These are phyloP conservation scores for Lepiota brunneoincarnata DNA, from an alignment of 768 basidiomycete species.

Conservation along the genomic window DNA sequence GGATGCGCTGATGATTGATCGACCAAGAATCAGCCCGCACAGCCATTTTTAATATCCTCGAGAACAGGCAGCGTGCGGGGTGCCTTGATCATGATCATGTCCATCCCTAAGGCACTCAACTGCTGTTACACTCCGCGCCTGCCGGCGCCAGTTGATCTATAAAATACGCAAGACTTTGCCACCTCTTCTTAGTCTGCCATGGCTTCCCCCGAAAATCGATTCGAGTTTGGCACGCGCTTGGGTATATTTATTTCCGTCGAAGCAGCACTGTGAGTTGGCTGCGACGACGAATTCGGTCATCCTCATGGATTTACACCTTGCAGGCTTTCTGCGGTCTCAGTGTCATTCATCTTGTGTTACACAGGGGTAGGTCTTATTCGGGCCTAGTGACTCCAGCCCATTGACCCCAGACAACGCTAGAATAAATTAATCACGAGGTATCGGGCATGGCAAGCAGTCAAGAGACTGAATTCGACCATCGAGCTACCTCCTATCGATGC, in stretches of 20 bases:
- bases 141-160: too few relatives aligned
- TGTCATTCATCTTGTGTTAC: not conserved
- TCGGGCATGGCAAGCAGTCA: not conserved
- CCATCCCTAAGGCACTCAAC: too few relatives aligned
- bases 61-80: too few relatives aligned
- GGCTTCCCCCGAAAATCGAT: not conserved
- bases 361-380: not conserved
- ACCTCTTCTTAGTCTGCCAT: not conserved
- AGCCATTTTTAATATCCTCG: too few relatives aligned
- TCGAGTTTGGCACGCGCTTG: not conserved
- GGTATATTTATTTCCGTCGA: not conserved
- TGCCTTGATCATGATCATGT: too few relatives aligned
- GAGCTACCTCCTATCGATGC: slow-evolving; percentile 13
- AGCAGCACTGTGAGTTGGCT: not conserved
- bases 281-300: not conserved
- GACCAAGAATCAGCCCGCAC: too few relatives aligned
- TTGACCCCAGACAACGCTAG: not conserved
- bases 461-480: not conserved
- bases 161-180: not conserved
- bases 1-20: too few relatives aligned
- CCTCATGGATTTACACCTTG: too few relatives aligned
- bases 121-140: too few relatives aligned
- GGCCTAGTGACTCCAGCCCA: not conserved
- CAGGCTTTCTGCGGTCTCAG: not conserved
- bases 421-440: not conserved